Evolutionary conservation across 768 basidiomycete genomes (phyloP).

Genomic region (Sporobolomyces pararoseus): DNA sequence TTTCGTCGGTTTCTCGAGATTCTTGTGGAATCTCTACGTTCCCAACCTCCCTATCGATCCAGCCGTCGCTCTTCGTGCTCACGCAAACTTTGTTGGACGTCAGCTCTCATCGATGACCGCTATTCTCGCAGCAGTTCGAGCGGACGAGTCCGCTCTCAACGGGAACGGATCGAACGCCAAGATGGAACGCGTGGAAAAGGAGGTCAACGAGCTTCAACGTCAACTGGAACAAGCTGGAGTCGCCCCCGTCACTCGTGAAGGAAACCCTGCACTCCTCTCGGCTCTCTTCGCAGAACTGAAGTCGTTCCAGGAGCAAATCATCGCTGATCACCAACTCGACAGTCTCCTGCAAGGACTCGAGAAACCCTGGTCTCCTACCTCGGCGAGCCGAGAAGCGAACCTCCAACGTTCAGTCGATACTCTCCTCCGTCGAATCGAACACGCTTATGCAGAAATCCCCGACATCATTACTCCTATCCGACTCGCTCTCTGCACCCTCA

Average conservation of each 20-base stretch:
- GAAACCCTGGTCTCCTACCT: neutral
- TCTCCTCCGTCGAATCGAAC: conserved; percentile 68
- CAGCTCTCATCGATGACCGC: conserved; percentile 50
- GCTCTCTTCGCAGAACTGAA: conserved; percentile 56
- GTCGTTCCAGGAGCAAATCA: conserved; percentile 66
- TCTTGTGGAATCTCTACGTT: conserved; percentile 68
- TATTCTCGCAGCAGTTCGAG: conserved; percentile 53
- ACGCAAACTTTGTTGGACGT: conserved; percentile 30
- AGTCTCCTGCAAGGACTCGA: conserved; percentile 26
- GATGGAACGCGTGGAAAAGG: conserved; percentile 52
- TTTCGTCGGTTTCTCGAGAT: conserved; percentile 39
- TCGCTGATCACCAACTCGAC: conserved; percentile 55
- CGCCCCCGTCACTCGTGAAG: conserved; percentile 43
- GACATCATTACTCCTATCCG: conserved; percentile 70
- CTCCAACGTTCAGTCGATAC: conserved; percentile 73
- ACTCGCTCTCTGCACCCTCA: conserved; percentile 62
- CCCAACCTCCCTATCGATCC: conserved; percentile 86
- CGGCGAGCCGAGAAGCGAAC: conserved; percentile 49
- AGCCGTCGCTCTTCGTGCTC: conserved; percentile 58
- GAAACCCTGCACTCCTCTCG: conserved; percentile 46
- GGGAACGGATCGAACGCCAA: conserved; percentile 60
- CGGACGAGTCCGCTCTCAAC: conserved; percentile 58
- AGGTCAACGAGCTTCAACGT: conserved; percentile 39
- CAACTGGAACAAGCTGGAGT: conserved; percentile 44
- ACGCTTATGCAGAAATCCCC: conserved; percentile 63